Base-by-base conservation (phyloP, 2,329 filamentous ascomycete species). In the Parascedosporium putredinis region DNA sequence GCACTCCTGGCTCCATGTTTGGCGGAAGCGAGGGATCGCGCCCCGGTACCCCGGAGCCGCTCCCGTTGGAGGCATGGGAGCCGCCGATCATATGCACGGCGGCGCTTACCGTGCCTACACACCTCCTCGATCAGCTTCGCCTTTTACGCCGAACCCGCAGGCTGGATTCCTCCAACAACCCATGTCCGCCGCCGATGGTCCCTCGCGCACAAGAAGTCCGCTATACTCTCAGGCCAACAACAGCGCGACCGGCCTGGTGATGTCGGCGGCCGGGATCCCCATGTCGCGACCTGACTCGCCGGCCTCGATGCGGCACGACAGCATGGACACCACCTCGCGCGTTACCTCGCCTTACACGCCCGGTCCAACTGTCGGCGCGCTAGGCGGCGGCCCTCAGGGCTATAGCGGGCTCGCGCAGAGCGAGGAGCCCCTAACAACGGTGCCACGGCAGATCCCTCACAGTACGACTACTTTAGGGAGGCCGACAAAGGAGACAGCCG, bases 391-490 rank as follows among this genome's bases (percentile, higher is more conserved):
- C 2, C 75, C 77, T 1, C 66, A 70, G 47, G 79, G 79, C 0
- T 83, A 83, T 59, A 79, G 76, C 12, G 73, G 73, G 23, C 60
- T 83, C 49, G 73, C 78, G 0, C 78, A 82, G 58, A 62, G 65
- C 36, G 77, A 80, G 50, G 63, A 67, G 7, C 62, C 68, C 27
- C 12, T 12, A 7, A 31, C 7, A 6, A 7, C 27, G 27, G 6
- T 44, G 60, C 66, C 20, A 59, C 58, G 14, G 60, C 59, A 18
- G 73, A 76, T 38, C 73, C 75, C 7, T 62, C 68, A 55, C 68
- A 71, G 52, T 80, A 79, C 55, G 76, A 80, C 59, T 80, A 80
- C 55, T 80, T 79, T 61, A 69, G 77, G 24, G 68, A 3, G 65
- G 60, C 18, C 47, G 58, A 47, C 50, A 57, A 33, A 27, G n/a